Evolutionary conservation across 2,329 filamentous ascomycete genomes (phyloP), one percentile per base, ranked within the genome.

Genomic region (Sphaerulina musiva): DNA sequence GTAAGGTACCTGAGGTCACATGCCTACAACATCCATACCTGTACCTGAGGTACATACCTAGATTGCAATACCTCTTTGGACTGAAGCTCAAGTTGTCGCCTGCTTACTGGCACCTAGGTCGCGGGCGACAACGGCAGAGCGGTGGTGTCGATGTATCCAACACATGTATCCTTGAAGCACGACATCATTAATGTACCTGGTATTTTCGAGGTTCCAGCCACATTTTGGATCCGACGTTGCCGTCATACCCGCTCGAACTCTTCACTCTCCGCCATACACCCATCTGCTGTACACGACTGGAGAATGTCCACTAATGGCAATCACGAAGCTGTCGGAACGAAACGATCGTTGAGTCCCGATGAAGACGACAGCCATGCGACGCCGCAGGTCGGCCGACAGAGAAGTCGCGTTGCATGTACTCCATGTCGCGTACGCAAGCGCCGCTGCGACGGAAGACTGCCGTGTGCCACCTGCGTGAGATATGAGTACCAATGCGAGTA

Each of bases 401-500:
- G 67, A 11, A 66, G 63, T 40, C 62, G 65, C n/a, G 67, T 67
- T 2, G 67, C 67, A 7, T 69, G 67, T 56, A 65, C 66, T 34
- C 67, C 67, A 26, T 69, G 67, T 56, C 51, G 65, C 36, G 59
- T 63, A 39, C 57, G 66, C 40, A 68, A 68, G 49, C 56, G 62
- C 20, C 64, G 66, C 59, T 66, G 65, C 58, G 66, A 69, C 54
- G 67, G 67, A 41, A 54, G 57, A 23, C 56, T 64, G 8, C 67
- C 67, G 10, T 69, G 67, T 52, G 64, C 61, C 2, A 69, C 67
- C 7, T 69, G 67, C 47, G 58, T 67, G n/a, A 63, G 67, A 17
- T 69, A 69, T 53, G 67, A 69, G 50, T 69, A 69, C 54, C 57
- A 65, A 55, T 69, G 67, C 65, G 63, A 68, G 51, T 69, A 68